Conservation (phyloP, 2,329 filamentous ascomycete genomes). For the Keithomyces neogunnii region DNA sequence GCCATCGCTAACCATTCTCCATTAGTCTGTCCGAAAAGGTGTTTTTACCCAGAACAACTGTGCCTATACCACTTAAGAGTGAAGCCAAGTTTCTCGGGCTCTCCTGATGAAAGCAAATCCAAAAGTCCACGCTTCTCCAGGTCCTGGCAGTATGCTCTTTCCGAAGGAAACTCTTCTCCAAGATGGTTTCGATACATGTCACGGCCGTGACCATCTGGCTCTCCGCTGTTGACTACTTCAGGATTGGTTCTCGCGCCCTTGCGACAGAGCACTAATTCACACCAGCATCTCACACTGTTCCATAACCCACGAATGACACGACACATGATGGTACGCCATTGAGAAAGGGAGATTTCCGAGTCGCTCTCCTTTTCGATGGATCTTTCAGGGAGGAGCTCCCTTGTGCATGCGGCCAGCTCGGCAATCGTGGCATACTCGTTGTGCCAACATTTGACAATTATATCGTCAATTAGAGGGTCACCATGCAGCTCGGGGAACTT, state of each 20-base stretch:
- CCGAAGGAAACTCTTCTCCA: background rate
- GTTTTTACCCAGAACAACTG: background rate
- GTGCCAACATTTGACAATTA: slow-evolving; percentile 1
- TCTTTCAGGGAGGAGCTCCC: background rate
- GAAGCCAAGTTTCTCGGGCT: background rate
- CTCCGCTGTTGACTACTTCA: background rate
- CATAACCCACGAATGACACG: background rate
- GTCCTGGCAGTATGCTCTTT: background rate
- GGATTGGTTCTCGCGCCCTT: background rate
- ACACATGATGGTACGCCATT: background rate
- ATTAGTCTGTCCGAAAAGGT: background rate
- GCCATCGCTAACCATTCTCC: background rate
- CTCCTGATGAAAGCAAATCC: background rate
- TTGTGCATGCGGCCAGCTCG: background rate
- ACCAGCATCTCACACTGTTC: background rate
- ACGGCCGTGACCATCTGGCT: background rate
- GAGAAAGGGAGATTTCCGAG: background rate
- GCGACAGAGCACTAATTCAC: background rate
- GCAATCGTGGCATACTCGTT: background rate
- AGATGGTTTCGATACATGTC: background rate
- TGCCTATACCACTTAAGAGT: slow-evolving; percentile 1
- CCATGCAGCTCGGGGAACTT: background rate
- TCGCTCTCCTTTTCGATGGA: background rate
- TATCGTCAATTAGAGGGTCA: background rate
- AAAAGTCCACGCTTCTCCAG: background rate